Evolutionary conservation across 2,329 filamentous ascomycete species (phyloP), one percentile per base, ranked within the genome.

Genomic region (Phialophora expanda): DNA sequence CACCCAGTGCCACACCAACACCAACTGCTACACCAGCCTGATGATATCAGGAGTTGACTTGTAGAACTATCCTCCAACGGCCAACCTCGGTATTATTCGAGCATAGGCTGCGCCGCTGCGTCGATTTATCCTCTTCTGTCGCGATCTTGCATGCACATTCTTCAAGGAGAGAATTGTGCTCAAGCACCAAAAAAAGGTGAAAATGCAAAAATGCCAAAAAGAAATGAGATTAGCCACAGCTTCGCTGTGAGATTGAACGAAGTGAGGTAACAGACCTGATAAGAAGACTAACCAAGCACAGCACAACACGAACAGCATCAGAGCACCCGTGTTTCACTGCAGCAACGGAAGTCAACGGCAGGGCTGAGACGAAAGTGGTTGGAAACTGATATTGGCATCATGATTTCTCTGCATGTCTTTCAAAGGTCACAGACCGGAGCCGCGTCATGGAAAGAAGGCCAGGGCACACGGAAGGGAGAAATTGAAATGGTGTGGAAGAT

Each of bases 221-320:
- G 58, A 64, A 62, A 57, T 61, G 61, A 62, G 56, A 20, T 3
- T 24, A 60, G 41, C 55, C 32, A 57, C 64, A 65, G 57, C 53
- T 26, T 48, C 30, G 58, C 61, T 64, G 61, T 56, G 38, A 56
- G 57, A 59, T 32, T 46, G 28, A 61, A 56, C 61, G 54, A 66
- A 48, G 8, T 62, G 67, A 66, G 64, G 62, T 69, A 56, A 50
- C 56, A 59, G 54, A 65, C 61, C 38, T 54, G 57, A 14, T 57
- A 30, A 69, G 44, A 58, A 64, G 60, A 69, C 65, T 66, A 67
- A 69, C 62, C 62, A 51, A 63, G 56, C 30, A 46, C 38, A 48
- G 61, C 34, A 63, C 61, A 66, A 60, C 65, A 67, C 67, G 66
- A 63, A 44, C 32, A 59, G 67, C 67, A 69, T 69, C 67, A 69